Evolutionary conservation across 768 basidiomycete genomes (phyloP).

Genomic region (Hortiboletus flavorubellus): DNA sequence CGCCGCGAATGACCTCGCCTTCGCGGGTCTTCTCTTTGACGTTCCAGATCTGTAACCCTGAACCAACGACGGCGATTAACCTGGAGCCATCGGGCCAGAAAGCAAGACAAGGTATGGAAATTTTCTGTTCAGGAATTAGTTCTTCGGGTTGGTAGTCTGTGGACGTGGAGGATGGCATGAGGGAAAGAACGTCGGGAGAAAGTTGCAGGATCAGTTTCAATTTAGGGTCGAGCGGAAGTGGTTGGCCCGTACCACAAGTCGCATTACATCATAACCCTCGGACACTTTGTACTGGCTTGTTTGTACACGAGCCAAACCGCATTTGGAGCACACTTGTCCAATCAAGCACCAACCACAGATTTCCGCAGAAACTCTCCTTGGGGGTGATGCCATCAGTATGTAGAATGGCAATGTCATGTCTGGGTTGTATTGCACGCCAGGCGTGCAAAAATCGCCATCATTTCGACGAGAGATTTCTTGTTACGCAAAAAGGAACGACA

Average conservation of each 20-base stretch:
- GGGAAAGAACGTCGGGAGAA: slow-evolving; percentile 4
- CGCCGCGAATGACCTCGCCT: slow-evolving; percentile 20
- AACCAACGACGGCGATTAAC: slow-evolving; percentile 25
- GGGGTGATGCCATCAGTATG: too few relatives aligned
- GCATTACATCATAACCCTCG: slow-evolving; percentile 15
- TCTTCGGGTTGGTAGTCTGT: slow-evolving; percentile 9
- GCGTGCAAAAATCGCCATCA: too few relatives aligned
- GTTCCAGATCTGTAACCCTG: slow-evolving; percentile 27
- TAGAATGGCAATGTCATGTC: too few relatives aligned
- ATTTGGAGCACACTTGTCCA: too few relatives aligned
- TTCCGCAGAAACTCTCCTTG: too few relatives aligned
- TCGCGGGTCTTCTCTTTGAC: slow-evolving; percentile 18
- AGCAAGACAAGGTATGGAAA: slow-evolving; percentile 16
- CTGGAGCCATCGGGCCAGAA: slow-evolving; percentile 27
- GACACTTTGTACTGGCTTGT: background rate
- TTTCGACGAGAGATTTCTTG: too few relatives aligned
- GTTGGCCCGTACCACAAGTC: slow-evolving; percentile 11
- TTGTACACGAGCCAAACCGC: too few relatives aligned
- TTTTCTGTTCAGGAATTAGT: slow-evolving; percentile 19
- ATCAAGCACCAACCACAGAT: too few relatives aligned
- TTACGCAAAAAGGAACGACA: too few relatives aligned
- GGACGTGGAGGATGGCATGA: slow-evolving; percentile 12
- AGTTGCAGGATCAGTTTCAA: slow-evolving; percentile 5
- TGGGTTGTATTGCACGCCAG: too few relatives aligned
- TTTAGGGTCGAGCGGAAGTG: background rate